These are phyloP conservation scores for Phialophora chinensis DNA, from an alignment of 2,329 filamentous ascomycete species.

Conservation along the genomic window DNA sequence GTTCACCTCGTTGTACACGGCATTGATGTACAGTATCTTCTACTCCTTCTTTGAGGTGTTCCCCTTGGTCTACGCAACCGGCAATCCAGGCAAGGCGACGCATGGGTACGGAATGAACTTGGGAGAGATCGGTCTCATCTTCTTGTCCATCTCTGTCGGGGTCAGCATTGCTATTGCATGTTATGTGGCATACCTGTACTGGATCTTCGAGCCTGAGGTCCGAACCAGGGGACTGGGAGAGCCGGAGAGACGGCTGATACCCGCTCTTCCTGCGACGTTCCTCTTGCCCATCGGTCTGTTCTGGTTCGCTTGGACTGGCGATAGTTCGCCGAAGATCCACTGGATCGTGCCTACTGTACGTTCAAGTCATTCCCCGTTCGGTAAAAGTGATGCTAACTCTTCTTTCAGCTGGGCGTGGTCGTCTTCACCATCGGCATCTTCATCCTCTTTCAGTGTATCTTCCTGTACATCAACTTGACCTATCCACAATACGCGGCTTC, in stretches of 20 bases:
- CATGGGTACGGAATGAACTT: constrained; percentile 65
- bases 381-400: neutral
- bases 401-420: constrained; percentile 16
- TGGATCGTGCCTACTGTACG: constrained; percentile 47
- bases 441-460: constrained; percentile 52
- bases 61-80: constrained; percentile 65
- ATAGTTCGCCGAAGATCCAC: constrained; percentile 41
- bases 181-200: constrained; percentile 61
- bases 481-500: constrained; percentile 47
- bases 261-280: constrained; percentile 60
- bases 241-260: constrained; percentile 58
- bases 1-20: constrained; percentile 67
- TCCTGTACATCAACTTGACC: constrained; percentile 49
- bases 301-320: constrained; percentile 51
- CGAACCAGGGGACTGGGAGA: constrained; percentile 48
- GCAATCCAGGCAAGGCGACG: constrained; percentile 42
- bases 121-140: constrained; percentile 65
- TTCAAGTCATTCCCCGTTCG: neutral
- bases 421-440: constrained; percentile 41
- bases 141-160: constrained; percentile 64
- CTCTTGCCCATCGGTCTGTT: constrained; percentile 63
- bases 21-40: constrained; percentile 59
- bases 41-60: constrained; percentile 70
- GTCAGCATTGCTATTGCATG: constrained; percentile 59
- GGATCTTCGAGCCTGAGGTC: constrained; percentile 59